Base-by-base conservation (phyloP, 805 yeast genomes). In the Metschnikowia amazonensis region DNA sequence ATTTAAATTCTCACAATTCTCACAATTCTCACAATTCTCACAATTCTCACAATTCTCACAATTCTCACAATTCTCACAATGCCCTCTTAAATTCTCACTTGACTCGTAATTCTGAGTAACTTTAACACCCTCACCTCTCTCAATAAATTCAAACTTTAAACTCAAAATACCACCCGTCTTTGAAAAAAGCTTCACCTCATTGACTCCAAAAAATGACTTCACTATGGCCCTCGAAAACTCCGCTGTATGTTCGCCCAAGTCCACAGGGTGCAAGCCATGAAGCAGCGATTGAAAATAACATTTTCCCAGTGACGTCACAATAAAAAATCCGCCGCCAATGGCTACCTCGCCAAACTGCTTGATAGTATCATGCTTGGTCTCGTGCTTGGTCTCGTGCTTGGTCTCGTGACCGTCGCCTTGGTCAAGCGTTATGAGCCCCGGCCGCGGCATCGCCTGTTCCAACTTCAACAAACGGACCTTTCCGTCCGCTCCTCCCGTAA, bases 401-500 rank as follows among this genome's bases (percentile, higher is more conserved):
- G n/a, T n/a, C n/a, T n/a, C n/a, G n/a, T n/a, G n/a, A n/a, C n/a
- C n/a, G n/a, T n/a, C n/a, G n/a, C n/a, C 10, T 17, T 45, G 39
- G 39, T 57, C 48, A 17, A 36, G 39, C 6, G 30, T 11, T 11
- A 36, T n/a, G 16, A 36, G 24, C 20, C 21, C 21, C 16, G 36
- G 36, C n/a, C 10, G 11, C 4, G 5, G 32, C 14, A 16, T 17
- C 10, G 30, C 29, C 31, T n/a, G 20, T 5, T 36, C 36, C 6
- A 44, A 16, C 54, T 84, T 85, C 58, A 82, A 80, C 4, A 86
- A 53, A 51, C 86, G 75, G 1, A 90, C 64, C 53, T 86, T 78
- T 0, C 97, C 97, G 65, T 94, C 99, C 32, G 95, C 95, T 30
- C 99, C 99, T 34, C 96, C 94, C 10, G 96, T 86, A 2, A 81